A percentile compares a stretch with the other conserved stretches of the same genome.
Evolutionary conservation across 345 rosid species (phyloP).

Genomic region (Carallia brachiata): DNA sequence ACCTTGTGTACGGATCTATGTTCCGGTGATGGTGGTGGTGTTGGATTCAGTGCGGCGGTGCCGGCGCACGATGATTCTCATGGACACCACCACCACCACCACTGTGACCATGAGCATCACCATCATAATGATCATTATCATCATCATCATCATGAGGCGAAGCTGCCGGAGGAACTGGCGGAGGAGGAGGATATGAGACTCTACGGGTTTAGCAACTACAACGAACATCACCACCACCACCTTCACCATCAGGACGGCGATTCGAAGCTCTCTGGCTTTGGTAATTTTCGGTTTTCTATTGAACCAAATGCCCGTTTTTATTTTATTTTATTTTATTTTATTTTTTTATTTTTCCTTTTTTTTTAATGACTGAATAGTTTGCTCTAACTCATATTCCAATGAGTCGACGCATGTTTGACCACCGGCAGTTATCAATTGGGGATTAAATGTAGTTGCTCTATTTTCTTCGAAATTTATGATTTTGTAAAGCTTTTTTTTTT

Average conservation of each 20-base stretch:
- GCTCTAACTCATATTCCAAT: too few relatives aligned
- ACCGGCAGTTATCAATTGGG: too few relatives aligned
- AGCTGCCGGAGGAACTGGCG: slow-evolving; percentile 87
- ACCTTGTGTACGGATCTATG: slow-evolving; percentile 52
- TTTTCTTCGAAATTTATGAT: too few relatives aligned
- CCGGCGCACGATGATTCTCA: slow-evolving; percentile 37
- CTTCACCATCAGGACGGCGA: slow-evolving; percentile 23
- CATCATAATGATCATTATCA: slow-evolving; percentile 28
- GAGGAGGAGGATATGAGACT: slow-evolving; percentile 91
- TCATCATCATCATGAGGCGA: slow-evolving; percentile 23
- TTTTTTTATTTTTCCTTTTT: too few relatives aligned
- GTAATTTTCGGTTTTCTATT: slow-evolving; percentile 27
- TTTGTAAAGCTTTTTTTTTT: too few relatives aligned
- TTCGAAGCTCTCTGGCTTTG: slow-evolving; percentile 54
- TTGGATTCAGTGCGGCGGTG: slow-evolving; percentile 38
- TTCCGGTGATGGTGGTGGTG: slow-evolving; percentile 38
- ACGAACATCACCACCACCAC: slow-evolving; percentile 19
- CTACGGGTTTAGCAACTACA: slow-evolving; percentile 66
- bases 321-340: too few relatives aligned
- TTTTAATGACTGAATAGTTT: too few relatives aligned
- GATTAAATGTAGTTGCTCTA: too few relatives aligned
- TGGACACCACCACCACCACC: slow-evolving; percentile 34
- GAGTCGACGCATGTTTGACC: too few relatives aligned
- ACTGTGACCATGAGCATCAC: slow-evolving; percentile 19
- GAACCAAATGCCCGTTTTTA: not conserved